Base-by-base conservation (phyloP, 352 stramenopile species). In the Phytophthora sp. region DNA sequence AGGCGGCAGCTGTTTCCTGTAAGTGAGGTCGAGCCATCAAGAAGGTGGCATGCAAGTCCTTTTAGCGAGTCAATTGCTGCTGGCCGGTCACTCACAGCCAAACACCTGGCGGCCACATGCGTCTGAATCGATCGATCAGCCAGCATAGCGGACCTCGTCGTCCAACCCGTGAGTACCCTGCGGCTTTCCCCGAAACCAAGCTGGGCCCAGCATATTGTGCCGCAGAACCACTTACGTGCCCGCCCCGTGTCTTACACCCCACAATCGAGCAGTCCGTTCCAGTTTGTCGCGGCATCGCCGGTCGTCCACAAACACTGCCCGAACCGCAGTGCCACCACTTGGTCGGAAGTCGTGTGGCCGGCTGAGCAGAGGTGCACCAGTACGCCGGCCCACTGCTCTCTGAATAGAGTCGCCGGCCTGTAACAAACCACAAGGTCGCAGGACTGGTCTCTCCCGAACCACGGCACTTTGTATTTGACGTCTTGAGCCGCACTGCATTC, bases 381-480 rank as follows among this genome's bases (percentile, higher is more conserved):
- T n/a, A n/a, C n/a, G n/a, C n/a, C n/a, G n/a, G n/a, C n/a, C n/a
- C n/a, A n/a, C n/a, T n/a, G n/a, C 49, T 36, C 63, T 46, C 31
- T 46, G 50, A 67, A 57, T 67, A 58, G 63, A 68, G 49, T 59
- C 42, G 21, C 47, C 29, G 29, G 42, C 58, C 18, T 45, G 55
- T 63, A 60, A 64, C 47, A 47, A 38, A 49, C 39, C 20, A 31
- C 24, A 21, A 24, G 31, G 53, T 29, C 27, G 39, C 15, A 15
- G 9, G 36, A 21, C 24, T 15, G 36, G 45, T 55, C 58, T 67
- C 58, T 68, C 46, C 51, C 63, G 27, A n/a, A 53, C 23, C 35
- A 47, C 53, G 41, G 24, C 66, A 78, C 49, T 78, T 72, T 62
- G 56, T 55, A 60, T 66, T 78, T 78, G 57, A 61, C 70, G 56